Evolutionary conservation across 805 yeast species (phyloP).

Genomic region (Ogataea corticis): DNA sequence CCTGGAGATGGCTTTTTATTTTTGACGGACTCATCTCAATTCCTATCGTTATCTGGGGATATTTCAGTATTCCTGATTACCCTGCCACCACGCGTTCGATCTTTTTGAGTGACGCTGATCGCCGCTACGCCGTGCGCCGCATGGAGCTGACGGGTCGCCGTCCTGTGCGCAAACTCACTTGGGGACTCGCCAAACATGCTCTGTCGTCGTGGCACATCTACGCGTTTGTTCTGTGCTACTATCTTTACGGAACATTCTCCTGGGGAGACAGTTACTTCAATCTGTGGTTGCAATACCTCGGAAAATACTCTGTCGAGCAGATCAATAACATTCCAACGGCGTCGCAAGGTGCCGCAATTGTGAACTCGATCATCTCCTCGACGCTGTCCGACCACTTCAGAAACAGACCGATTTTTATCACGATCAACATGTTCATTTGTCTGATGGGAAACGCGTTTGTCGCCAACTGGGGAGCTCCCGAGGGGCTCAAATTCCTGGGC

Average conservation of each 20-base stretch:
- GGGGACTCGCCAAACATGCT: slow-evolving; percentile 40
- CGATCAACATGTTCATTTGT: slow-evolving; percentile 35
- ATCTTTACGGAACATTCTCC: slow-evolving; percentile 12
- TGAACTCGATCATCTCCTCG: slow-evolving; percentile 47
- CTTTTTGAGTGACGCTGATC: slow-evolving; percentile 18
- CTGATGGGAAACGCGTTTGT: slow-evolving; percentile 39
- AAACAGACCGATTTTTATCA: slow-evolving; percentile 13
- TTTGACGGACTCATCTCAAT: slow-evolving; percentile 62
- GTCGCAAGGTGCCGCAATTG: slow-evolving; percentile 39
- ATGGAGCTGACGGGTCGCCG: slow-evolving; percentile 38
- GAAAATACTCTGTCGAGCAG: slow-evolving; percentile 43
- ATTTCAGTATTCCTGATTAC: slow-evolving; percentile 59
- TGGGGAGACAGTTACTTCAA: slow-evolving; percentile 20
- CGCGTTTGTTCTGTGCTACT: slow-evolving; percentile 25
- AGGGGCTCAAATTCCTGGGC: slow-evolving; percentile 20
- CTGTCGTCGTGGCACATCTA: slow-evolving; percentile 49
- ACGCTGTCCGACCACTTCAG: slow-evolving; percentile 15
- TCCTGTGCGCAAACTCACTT: slow-evolving; percentile 32
- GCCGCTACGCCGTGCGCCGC: slow-evolving; percentile 21
- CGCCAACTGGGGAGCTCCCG: slow-evolving; percentile 20
- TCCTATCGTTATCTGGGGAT: slow-evolving; percentile 58
- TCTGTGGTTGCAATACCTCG: slow-evolving; percentile 44
- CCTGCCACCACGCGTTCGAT: slow-evolving; percentile 22
- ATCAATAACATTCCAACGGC: slow-evolving; percentile 57
- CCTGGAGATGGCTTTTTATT: slow-evolving; percentile 76